A percentile compares a stretch with the other conserved stretches of the same genome.
Evolutionary conservation across 192 early-diverging fungal genomes (phyloP).

Genomic region (Linnemannia exigua): DNA sequence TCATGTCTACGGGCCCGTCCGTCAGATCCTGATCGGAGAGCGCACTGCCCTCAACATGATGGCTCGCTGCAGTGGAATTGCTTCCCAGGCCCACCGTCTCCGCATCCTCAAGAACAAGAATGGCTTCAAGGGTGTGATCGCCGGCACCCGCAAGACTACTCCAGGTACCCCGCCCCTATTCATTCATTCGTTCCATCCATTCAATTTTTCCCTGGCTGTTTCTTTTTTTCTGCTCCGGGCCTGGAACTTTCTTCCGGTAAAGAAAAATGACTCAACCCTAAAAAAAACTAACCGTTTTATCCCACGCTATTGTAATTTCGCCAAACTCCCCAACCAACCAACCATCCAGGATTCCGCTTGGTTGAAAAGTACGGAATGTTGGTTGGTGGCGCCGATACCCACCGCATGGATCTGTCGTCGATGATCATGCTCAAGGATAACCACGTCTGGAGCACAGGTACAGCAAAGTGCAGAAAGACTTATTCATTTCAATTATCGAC

Average conservation of each 20-base stretch:
- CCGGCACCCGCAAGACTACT: constrained; percentile 98
- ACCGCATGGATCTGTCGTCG: constrained; percentile 95
- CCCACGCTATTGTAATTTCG: not conserved
- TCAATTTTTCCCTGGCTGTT: not conserved
- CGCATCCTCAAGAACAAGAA: constrained; percentile 73
- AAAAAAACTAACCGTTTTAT: not conserved
- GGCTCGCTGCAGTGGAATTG: constrained; percentile 94
- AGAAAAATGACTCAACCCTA: constrained; percentile 7
- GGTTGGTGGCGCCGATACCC: constrained; percentile 97
- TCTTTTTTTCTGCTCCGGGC: not conserved
- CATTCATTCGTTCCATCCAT: no score
- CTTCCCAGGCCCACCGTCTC: constrained; percentile 70
- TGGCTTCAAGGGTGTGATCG: constrained; percentile 88
- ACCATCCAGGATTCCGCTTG: constrained; percentile 96
- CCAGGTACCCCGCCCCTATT: constrained; percentile 83
- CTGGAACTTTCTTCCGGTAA: constrained; percentile 6
- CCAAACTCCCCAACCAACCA: no score
- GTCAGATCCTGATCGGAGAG: constrained; percentile 92
- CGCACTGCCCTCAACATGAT: constrained; percentile 95
- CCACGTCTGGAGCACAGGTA: constrained; percentile 92
- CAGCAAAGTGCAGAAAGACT: not conserved
- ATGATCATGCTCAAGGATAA: constrained; percentile 99
- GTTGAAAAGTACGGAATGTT: constrained; percentile 99
- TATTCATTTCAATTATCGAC: no score
- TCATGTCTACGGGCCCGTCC: constrained; percentile 84